These are phyloP conservation scores for Yarrowia yakushimensis DNA, from an alignment of 805 yeast genomes.

Conservation along the genomic window DNA sequence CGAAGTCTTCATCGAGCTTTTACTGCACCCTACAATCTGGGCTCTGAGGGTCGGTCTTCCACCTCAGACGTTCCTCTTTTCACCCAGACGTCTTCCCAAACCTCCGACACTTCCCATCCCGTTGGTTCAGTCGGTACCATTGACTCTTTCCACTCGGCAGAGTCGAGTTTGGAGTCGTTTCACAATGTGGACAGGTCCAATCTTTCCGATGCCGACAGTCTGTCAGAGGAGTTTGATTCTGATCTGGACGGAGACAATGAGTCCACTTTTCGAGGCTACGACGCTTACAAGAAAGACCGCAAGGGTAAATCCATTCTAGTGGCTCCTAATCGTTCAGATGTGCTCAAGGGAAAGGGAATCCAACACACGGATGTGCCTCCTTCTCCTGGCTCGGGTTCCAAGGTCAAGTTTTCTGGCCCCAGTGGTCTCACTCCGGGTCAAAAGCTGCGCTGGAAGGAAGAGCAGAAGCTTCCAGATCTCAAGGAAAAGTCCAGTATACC, in stretches of 20 bases:
- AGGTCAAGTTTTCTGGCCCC: neutral
- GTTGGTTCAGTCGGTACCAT: neutral
- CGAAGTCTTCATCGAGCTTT: neutral
- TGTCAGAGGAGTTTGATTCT: slow-evolving; percentile 8
- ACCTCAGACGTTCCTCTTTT: neutral
- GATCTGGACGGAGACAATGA: neutral
- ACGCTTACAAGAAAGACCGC: neutral
- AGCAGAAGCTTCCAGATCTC: neutral
- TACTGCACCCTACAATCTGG: neutral
- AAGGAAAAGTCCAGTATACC: neutral
- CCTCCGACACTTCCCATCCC: neutral
- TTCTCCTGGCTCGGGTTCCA: neutral
- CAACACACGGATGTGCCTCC: neutral
- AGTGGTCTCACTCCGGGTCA: neutral
- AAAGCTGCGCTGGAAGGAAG: neutral
- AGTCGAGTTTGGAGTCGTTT: neutral
- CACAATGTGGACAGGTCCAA: neutral
- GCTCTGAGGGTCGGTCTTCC: neutral
- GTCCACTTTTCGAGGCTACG: neutral
- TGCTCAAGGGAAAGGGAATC: neutral
- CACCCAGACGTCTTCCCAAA: slow-evolving; percentile 4
- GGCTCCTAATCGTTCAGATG: neutral
- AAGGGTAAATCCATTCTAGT: neutral
- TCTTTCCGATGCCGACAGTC: neutral
- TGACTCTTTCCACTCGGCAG: slow-evolving; percentile 12